Base-by-base conservation (phyloP, 495 filamentous ascomycete genomes). In the Parathielavia appendiculata region DNA sequence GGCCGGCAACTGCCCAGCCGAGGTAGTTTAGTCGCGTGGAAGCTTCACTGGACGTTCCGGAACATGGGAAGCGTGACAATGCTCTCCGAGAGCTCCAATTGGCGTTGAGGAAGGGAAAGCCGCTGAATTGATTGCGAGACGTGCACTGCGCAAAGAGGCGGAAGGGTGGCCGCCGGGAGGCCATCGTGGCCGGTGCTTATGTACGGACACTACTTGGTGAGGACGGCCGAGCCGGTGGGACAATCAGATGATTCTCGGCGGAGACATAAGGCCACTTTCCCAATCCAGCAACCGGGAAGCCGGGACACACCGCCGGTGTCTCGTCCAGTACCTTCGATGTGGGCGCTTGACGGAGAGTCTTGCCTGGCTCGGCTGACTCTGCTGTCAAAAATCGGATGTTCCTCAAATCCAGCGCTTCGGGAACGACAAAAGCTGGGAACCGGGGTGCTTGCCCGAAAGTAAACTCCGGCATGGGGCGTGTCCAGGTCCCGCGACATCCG, bases 191-290 rank as follows among this genome's bases (percentile, higher is more conserved):
- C 1, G 20, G 47, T 46, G 17, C 48, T 51, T 62, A 60, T 56
- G 49, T 54, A 55, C 35, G 36, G 7, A 2, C 14, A 14, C 34
- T 17, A 47, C 13, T 22, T 49, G 38, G 58, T 35, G 30, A 55
- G 41, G 39, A 10, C 47, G n/a, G 57, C 23, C 54, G 51, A 46
- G 34, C 54, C 26, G 62, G 39, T 14, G 50, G 49, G 35, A 47
- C 51, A 44, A 67, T 69, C 63, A 62, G 56, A 43, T 50, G 66
- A 66, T 69, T 58, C 55, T 53, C 34, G 44, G 23, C 58, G 58
- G 58, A 50, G 51, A 53, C 62, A 70, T 70, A 51, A 71, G 68
- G 45, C 68, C 68, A 71, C 66, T 62, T 68, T 63, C 55, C 54
- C 43, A 7, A 45, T 34, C 14, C 19, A 38, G 47, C 16, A 23